Evolutionary conservation across 2,329 filamentous ascomycete species (phyloP), one percentile per base, ranked within the genome.

Genomic region (Colletotrichum gigasporum): DNA sequence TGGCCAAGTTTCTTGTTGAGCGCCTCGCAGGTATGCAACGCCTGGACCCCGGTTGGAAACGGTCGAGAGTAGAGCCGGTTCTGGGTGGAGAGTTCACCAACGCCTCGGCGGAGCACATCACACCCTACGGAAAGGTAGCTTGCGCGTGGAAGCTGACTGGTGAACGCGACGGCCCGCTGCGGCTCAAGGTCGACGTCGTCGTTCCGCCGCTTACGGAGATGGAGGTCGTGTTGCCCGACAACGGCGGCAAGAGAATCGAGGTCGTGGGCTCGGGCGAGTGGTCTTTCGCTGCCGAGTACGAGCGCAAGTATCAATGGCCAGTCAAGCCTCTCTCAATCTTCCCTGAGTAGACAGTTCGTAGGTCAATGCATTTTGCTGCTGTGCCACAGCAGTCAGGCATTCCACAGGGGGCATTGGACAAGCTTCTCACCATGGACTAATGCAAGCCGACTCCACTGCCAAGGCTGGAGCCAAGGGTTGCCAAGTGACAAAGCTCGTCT

Each of bases 1-100:
- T 81, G 3, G 75, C 72, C 5, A 72, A 75, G 9, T 80, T 79
- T 67, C 71, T 81, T 35, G 73, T 78, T 24, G 67, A 71, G 16
- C 24, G 67, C 1, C 30, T 74, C 6, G 71, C 70, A 0, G 72
- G 72, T 0, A 5, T 74, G 1, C 64, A 69, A 9, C 58, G 60
- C 2, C 2, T 71, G 6, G 68, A 67, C 0, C 61, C 70, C 0
- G 73, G 73, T 0, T 75, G 72, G 73, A 73, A 20, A 35, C 48
- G 42, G 14, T 53, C 30, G 2, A 35, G 51, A 28, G 58, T 47
- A 3, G 35, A 48, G 34, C 66, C 64, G 28, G 30, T 47, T 2
- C n/a, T 56, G 4, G 64, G 63, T 2, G 64, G 28, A 0, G 55
- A 41, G 35, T 53, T 68, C 5, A 35, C 34, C n/a, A 20, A 34